phyloP scores from a whole-genome alignment of 345 rosid genomes.

The Camelina laxa region DNA sequence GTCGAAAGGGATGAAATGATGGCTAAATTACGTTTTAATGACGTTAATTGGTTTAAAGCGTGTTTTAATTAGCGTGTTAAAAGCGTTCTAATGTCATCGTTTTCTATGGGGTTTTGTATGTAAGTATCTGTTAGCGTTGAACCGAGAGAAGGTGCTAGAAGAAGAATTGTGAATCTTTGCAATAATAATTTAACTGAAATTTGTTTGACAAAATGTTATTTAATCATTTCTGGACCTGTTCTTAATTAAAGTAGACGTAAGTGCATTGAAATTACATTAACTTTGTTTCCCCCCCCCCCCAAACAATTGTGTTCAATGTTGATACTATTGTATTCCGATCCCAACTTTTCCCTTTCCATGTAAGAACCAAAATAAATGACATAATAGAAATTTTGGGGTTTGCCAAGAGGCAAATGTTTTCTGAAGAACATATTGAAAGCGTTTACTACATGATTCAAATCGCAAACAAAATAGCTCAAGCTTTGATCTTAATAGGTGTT shows the following conservation, averaged over 20 bases:
- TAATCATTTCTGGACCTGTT: background rate
- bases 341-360: background rate
- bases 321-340: background rate
- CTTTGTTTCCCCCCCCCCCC: too few relatives aligned
- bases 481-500: too few relatives aligned
- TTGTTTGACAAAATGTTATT: background rate
- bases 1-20: slow-evolving; percentile 1
- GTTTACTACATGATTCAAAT: background rate
- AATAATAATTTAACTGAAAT: too few relatives aligned
- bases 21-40: slow-evolving; percentile 15
- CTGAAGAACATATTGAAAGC: background rate
- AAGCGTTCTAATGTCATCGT: background rate
- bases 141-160: slow-evolving; percentile 17
- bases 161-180: slow-evolving; percentile 2
- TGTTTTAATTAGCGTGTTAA: background rate
- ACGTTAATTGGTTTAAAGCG: slow-evolving; percentile 22
- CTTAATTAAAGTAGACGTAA: background rate
- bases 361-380: background rate
- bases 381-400: too few relatives aligned
- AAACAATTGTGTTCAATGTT: background rate
- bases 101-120: slow-evolving; percentile 4
- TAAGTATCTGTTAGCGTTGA: background rate
- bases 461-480: background rate
- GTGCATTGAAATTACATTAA: background rate
- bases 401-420: background rate